phyloP scores from a whole-genome alignment of 495 filamentous ascomycete genomes.

The Xylaria scruposa region DNA sequence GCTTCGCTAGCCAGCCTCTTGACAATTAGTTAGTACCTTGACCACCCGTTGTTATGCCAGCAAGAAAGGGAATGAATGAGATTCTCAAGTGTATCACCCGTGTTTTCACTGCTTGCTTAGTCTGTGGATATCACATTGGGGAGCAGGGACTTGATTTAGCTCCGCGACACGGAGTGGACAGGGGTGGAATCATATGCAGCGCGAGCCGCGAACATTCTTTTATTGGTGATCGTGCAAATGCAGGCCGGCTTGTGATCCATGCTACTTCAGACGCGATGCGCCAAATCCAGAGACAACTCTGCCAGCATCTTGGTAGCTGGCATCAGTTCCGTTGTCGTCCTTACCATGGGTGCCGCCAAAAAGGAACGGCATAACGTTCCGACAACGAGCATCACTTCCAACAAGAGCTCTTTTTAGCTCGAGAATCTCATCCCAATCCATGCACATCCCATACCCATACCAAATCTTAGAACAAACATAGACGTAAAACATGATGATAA shows the following conservation, averaged over 20 bases:
- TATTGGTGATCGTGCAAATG: slow-evolving; percentile 38
- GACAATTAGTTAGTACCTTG: background rate
- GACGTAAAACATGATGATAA: background rate
- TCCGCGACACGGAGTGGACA: background rate
- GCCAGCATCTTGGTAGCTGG: background rate
- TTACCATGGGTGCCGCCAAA: background rate
- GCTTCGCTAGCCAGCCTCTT: background rate
- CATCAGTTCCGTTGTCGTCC: background rate
- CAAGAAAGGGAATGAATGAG: background rate
- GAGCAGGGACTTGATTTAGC: background rate
- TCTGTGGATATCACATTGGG: background rate
- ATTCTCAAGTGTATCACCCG: background rate
- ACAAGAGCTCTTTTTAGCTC: slow-evolving; percentile 3
- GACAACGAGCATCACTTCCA: slow-evolving; percentile 4
- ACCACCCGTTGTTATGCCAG: background rate
- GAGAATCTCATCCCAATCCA: background rate
- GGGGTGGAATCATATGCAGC: slow-evolving; percentile 36
- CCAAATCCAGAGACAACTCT: slow-evolving; percentile 13
- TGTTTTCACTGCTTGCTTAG: slow-evolving; percentile 5
- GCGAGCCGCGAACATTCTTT: slow-evolving; percentile 44
- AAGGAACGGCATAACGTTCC: background rate
- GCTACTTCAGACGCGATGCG: slow-evolving; percentile 37
- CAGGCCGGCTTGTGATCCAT: slow-evolving; percentile 34
- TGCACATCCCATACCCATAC: slow-evolving; percentile 6
- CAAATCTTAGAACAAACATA: slow-evolving; percentile 17